Conservation (phyloP, 495 filamentous ascomycete genomes). For the Podospora sp. region DNA sequence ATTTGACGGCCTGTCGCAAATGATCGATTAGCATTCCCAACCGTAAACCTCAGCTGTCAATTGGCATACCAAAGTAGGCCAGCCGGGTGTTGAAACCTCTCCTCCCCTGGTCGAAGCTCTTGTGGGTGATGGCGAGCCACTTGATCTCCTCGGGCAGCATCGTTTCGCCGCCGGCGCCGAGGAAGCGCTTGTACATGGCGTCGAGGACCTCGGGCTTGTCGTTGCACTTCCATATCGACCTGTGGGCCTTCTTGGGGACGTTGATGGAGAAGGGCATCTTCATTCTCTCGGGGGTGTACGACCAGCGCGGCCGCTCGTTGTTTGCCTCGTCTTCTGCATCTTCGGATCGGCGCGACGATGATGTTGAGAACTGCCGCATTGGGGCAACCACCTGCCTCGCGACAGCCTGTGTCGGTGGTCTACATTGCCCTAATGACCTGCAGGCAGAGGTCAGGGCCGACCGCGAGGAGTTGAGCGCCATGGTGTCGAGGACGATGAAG, state of each 20-base stretch:
- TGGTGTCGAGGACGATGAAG: slow-evolving; percentile 15
- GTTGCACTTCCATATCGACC: slow-evolving; percentile 67
- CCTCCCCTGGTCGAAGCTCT: slow-evolving; percentile 95
- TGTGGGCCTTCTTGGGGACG: slow-evolving; percentile 49
- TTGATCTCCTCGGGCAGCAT: slow-evolving; percentile 87
- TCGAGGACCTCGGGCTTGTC: slow-evolving; percentile 71
- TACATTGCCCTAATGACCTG: slow-evolving; percentile 27
- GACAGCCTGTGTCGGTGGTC: slow-evolving; percentile 20
- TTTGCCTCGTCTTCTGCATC: slow-evolving; percentile 6
- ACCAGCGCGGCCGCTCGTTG: slow-evolving; percentile 66
- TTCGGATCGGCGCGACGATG: slow-evolving; percentile 17
- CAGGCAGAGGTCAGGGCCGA: slow-evolving; percentile 32
- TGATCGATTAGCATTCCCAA: slow-evolving; percentile 59
- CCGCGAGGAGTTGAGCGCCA: slow-evolving; percentile 37
- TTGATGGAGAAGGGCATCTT: slow-evolving; percentile 67
- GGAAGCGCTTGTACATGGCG: slow-evolving; percentile 67
- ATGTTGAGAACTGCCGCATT: slow-evolving; percentile 29
- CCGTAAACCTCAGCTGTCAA: slow-evolving; percentile 45
- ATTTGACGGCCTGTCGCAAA: slow-evolving; percentile 71
- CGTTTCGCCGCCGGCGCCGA: slow-evolving; percentile 69
- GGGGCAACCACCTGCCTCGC: slow-evolving; percentile 16
- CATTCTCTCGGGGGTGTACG: slow-evolving; percentile 76
- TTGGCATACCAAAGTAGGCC: slow-evolving; percentile 76
- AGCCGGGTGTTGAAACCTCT: slow-evolving; percentile 93
- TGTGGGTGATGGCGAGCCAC: slow-evolving; percentile 97